Evolutionary conservation across 108 stramenopile genomes (phyloP).

Genomic region (Aurantiochytrium sp.): DNA sequence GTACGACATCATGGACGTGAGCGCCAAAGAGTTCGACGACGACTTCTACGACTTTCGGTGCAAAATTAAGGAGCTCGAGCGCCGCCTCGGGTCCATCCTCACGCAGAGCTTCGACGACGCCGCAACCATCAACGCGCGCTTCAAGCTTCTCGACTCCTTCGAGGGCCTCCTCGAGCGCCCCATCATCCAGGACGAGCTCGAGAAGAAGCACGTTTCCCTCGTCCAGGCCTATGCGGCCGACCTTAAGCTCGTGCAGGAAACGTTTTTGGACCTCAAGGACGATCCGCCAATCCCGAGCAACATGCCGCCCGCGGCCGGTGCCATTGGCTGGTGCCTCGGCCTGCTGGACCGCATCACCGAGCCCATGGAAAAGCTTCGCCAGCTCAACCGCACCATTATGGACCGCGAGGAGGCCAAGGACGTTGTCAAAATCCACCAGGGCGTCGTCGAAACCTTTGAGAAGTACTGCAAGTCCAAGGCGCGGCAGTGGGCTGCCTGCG

Average conservation of each 20-base stretch:
- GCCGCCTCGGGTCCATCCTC: slow-evolving; percentile 73
- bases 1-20: slow-evolving; percentile 82
- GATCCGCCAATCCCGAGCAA: slow-evolving; percentile 66
- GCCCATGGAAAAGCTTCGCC: slow-evolving; percentile 74
- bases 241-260: slow-evolving; percentile 75
- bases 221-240: slow-evolving; percentile 76
- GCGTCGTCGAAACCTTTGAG: slow-evolving; percentile 66
- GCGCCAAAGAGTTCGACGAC: slow-evolving; percentile 70
- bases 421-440: slow-evolving; percentile 63
- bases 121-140: slow-evolving; percentile 74
- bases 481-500: slow-evolving; percentile 71
- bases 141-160: slow-evolving; percentile 77
- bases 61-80: slow-evolving; percentile 79
- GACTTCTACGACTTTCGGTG: slow-evolving; percentile 72
- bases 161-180: slow-evolving; percentile 77
- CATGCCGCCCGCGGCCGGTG: slow-evolving; percentile 74
- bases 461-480: slow-evolving; percentile 73
- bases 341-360: slow-evolving; percentile 71
- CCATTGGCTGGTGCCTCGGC: slow-evolving; percentile 80
- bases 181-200: slow-evolving; percentile 82
- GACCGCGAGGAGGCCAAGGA: slow-evolving; percentile 86
- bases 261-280: slow-evolving; percentile 69
- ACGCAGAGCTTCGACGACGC: slow-evolving; percentile 80
- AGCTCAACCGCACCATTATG: slow-evolving; percentile 69
- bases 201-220: slow-evolving; percentile 76